phyloP scores from a whole-genome alignment of 176 grass and related monocot genomes.

The Musa troglodytarum region DNA sequence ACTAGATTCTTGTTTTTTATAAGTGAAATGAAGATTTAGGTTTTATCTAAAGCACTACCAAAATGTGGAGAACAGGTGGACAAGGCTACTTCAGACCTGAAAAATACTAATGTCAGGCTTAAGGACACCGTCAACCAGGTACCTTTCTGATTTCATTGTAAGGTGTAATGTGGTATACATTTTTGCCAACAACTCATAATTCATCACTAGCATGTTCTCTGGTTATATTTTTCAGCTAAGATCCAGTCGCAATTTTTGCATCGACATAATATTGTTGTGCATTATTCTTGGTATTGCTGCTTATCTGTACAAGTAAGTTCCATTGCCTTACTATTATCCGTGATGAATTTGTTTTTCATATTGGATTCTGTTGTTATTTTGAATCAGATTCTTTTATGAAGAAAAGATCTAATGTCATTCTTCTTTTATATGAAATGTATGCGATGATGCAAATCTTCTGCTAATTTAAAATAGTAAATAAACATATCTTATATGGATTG shows the following conservation, averaged over 20 bases:
- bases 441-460: too few species aligned
- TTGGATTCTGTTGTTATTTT: neutral
- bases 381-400: too few species aligned
- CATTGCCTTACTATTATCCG: neutral
- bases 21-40: neutral
- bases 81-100: slow-evolving; percentile 61
- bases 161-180: neutral
- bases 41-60: neutral
- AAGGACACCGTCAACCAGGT: slow-evolving; percentile 74
- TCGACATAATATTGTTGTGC: slow-evolving; percentile 70
- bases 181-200: neutral
- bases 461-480: too few species aligned
- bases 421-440: too few species aligned
- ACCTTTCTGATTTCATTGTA: neutral
- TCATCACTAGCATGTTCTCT: neutral
- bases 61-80: slow-evolving; percentile 36
- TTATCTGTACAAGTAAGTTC: slow-evolving; percentile 79
- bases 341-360: neutral
- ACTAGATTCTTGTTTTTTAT: neutral
- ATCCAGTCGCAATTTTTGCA: slow-evolving; percentile 73
- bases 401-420: too few species aligned
- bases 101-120: slow-evolving; percentile 72
- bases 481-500: too few species aligned
- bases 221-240: slow-evolving; percentile 36
- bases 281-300: slow-evolving; percentile 81